A percentile compares a stretch with the other conserved stretches of the same genome.
Evolutionary conservation across 2,329 filamentous ascomycete species (phyloP).

Genomic region (Penicillium occitanis): DNA sequence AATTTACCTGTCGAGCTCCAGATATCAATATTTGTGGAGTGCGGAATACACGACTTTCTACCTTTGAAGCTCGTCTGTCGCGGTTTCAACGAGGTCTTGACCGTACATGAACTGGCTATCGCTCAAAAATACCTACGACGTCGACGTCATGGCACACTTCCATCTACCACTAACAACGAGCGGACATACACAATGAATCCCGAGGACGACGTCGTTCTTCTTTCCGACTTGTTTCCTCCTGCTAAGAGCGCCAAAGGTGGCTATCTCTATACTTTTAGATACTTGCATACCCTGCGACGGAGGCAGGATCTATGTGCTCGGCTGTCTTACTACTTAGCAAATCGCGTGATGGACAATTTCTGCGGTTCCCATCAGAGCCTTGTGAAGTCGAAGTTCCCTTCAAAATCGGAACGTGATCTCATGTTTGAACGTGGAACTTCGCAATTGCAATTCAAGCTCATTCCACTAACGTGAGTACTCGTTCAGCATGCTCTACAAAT

Average conservation of each 20-base stretch:
- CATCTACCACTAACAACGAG: constrained; percentile 38
- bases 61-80: constrained; percentile 42
- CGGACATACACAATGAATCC: constrained; percentile 42
- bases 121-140: constrained; percentile 44
- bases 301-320: constrained; percentile 42
- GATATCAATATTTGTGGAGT: constrained; percentile 43
- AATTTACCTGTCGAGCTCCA: constrained; percentile 43
- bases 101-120: constrained; percentile 40
- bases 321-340: constrained; percentile 43
- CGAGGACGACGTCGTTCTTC: constrained; percentile 44
- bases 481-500: not conserved
- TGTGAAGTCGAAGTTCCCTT: constrained; percentile 35
- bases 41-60: constrained; percentile 39
- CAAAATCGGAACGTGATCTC: constrained; percentile 36
- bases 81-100: constrained; percentile 39
- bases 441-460: constrained; percentile 41
- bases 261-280: constrained; percentile 44
- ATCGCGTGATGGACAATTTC: constrained; percentile 43
- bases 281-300: constrained; percentile 39
- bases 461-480: constrained; percentile 41
- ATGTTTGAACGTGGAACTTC: constrained; percentile 36
- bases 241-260: constrained; percentile 37
- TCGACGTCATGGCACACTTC: constrained; percentile 44
- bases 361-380: constrained; percentile 33
- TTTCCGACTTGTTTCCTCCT: constrained; percentile 46